Conservation (phyloP, 1,139 yeast species). For the Yamadazyma spencermartinsiae region DNA sequence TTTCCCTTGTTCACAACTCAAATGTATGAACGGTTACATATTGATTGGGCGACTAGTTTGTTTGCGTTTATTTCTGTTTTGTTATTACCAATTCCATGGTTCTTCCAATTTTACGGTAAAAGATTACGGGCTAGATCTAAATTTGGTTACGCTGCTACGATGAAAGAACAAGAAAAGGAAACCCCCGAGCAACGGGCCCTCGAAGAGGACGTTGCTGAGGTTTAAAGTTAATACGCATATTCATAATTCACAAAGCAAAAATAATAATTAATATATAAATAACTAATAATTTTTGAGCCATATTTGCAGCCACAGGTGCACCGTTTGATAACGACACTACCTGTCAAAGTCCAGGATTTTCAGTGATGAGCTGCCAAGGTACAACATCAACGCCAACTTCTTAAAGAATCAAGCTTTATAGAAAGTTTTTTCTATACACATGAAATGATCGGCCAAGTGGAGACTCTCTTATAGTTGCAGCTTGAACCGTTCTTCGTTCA, state of each 20-base stretch:
- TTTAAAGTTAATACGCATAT: too few relatives aligned
- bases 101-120: constrained; percentile 58
- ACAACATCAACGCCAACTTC: background rate
- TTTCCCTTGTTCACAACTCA: constrained; percentile 49
- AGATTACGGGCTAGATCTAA: constrained; percentile 52
- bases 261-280: constrained; percentile 1
- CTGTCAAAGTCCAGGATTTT: too few relatives aligned
- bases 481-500: background rate
- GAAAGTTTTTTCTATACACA: too few relatives aligned
- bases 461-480: background rate
- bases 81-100: constrained; percentile 40
- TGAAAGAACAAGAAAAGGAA: constrained; percentile 2
- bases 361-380: too few relatives aligned
- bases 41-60: constrained; percentile 41
- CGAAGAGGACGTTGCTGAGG: constrained; percentile 1
- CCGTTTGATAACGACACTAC: too few relatives aligned
- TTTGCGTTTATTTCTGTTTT: constrained; percentile 37
- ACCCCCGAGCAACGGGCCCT: background rate
- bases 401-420: too few relatives aligned
- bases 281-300: too few relatives aligned
- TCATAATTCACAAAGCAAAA: background rate
- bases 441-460: too few relatives aligned
- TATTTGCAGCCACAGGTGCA: too few relatives aligned
- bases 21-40: constrained; percentile 39
- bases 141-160: constrained; percentile 46